These are phyloP conservation scores for Colletotrichum musae DNA, from an alignment of 2,329 filamentous ascomycete species.

Conservation along the genomic window DNA sequence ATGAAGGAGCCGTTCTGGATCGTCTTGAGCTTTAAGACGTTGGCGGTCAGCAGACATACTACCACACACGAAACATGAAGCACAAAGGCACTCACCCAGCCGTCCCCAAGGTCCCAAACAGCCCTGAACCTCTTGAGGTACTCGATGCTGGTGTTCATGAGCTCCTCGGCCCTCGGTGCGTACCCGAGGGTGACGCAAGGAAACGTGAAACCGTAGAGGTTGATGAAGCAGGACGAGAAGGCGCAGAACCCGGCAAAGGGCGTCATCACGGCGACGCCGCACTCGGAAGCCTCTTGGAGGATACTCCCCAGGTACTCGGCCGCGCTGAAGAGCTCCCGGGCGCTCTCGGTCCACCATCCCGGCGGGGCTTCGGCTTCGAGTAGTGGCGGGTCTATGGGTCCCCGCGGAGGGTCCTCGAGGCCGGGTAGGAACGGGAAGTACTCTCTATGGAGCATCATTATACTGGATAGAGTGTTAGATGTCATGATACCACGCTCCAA, in stretches of 20 bases:
- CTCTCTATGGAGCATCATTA: constrained; percentile 59
- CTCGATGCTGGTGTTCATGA: constrained; percentile 45
- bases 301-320: constrained; percentile 53
- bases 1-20: constrained; percentile 45
- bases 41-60: neutral
- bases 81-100: constrained; percentile 44
- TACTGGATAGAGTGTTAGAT: constrained; percentile 44
- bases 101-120: constrained; percentile 49
- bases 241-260: constrained; percentile 62
- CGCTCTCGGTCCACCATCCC: constrained; percentile 57
- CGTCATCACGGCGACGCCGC: constrained; percentile 53
- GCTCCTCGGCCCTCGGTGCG: constrained; percentile 45
- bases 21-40: constrained; percentile 26
- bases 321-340: constrained; percentile 53
- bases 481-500: neutral
- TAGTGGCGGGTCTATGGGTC: constrained; percentile 57
- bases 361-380: constrained; percentile 54
- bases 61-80: too few species aligned
- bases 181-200: constrained; percentile 57
- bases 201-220: constrained; percentile 56
- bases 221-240: constrained; percentile 60
- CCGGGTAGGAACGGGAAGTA: constrained; percentile 61
- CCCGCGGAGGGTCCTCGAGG: constrained; percentile 50
- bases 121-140: constrained; percentile 48
- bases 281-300: constrained; percentile 55